phyloP scores from a whole-genome alignment of 768 basidiomycete genomes.

The Tephrocybe sp. region DNA sequence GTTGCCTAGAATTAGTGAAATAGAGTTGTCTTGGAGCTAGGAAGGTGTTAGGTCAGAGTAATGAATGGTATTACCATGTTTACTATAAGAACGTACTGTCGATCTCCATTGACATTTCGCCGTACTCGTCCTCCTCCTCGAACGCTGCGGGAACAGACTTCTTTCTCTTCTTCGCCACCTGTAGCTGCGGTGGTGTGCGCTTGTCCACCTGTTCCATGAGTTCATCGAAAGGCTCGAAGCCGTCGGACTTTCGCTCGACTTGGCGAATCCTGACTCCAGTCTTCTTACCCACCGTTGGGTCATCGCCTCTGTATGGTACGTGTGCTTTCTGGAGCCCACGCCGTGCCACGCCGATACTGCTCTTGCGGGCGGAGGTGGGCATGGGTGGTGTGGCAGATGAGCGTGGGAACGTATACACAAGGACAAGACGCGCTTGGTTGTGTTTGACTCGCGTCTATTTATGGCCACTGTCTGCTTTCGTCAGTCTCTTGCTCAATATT shows the following conservation, averaged over 20 bases:
- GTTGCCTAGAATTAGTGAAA: constrained; percentile 39
- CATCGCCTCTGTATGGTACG: constrained; percentile 77
- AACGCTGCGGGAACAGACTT: constrained; percentile 29
- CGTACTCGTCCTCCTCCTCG: constrained; percentile 31
- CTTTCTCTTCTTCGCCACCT: constrained; percentile 47
- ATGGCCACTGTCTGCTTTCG: constrained; percentile 10
- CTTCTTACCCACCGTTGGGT: constrained; percentile 76
- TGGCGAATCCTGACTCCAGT: constrained; percentile 73
- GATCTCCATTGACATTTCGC: constrained; percentile 79
- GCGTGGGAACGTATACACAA: constrained; percentile 23
- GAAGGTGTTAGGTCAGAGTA: constrained; percentile 15
- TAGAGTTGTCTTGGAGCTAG: constrained; percentile 40
- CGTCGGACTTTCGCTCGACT: constrained; percentile 75
- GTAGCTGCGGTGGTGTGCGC: constrained; percentile 58
- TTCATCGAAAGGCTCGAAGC: constrained; percentile 81
- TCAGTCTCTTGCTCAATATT: constrained; percentile 13
- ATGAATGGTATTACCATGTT: constrained; percentile 18
- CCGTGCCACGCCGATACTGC: constrained; percentile 5
- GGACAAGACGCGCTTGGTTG: constrained; percentile 16
- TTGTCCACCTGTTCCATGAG: constrained; percentile 67
- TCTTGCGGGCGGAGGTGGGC: constrained; percentile 9
- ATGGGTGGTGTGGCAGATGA: not conserved
- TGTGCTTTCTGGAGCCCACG: constrained; percentile 60
- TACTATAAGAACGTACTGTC: constrained; percentile 51
- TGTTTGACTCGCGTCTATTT: constrained; percentile 19